A percentile compares a stretch with the other conserved stretches of the same genome.
Conservation (phyloP, 805 yeast species). For the Myxozyma kluyveri region DNA sequence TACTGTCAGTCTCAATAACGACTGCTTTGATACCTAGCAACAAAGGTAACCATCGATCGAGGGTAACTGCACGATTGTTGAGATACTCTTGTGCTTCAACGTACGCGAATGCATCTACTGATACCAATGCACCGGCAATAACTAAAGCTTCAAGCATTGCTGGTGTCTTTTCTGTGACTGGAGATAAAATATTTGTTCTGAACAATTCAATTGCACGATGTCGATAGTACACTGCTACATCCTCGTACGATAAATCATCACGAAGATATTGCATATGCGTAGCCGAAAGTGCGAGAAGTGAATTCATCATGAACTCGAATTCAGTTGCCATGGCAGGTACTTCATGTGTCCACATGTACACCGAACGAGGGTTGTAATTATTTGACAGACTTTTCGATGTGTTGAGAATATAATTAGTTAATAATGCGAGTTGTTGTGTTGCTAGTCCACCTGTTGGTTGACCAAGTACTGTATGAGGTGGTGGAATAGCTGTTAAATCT, state of each 20-base stretch:
- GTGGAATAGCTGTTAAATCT: slow-evolving; percentile 22
- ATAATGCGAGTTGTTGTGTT: slow-evolving; percentile 24
- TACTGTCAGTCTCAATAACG: slow-evolving; percentile 21
- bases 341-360: slow-evolving; percentile 30
- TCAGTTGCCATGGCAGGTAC: slow-evolving; percentile 29
- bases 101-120: slow-evolving; percentile 28
- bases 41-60: slow-evolving; percentile 30
- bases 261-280: slow-evolving; percentile 27
- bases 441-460: slow-evolving; percentile 17
- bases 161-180: slow-evolving; percentile 20
- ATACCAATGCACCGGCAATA: slow-evolving; percentile 27
- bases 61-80: slow-evolving; percentile 18
- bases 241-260: slow-evolving; percentile 21
- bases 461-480: slow-evolving; percentile 22
- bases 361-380: slow-evolving; percentile 26
- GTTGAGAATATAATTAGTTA: slow-evolving; percentile 25
- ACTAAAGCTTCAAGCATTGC: slow-evolving; percentile 23
- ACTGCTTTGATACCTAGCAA: slow-evolving; percentile 28
- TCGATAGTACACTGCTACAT: slow-evolving; percentile 24
- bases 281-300: slow-evolving; percentile 27
- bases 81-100: slow-evolving; percentile 21
- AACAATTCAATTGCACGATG: slow-evolving; percentile 27
- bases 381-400: slow-evolving; percentile 24
- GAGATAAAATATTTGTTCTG: slow-evolving; percentile 15
- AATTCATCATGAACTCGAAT: slow-evolving; percentile 28